A percentile compares a stretch with the other conserved stretches of the same genome.
Conservation (phyloP, 139 green algal genomes). For the Tetraselmis chui region DNA sequence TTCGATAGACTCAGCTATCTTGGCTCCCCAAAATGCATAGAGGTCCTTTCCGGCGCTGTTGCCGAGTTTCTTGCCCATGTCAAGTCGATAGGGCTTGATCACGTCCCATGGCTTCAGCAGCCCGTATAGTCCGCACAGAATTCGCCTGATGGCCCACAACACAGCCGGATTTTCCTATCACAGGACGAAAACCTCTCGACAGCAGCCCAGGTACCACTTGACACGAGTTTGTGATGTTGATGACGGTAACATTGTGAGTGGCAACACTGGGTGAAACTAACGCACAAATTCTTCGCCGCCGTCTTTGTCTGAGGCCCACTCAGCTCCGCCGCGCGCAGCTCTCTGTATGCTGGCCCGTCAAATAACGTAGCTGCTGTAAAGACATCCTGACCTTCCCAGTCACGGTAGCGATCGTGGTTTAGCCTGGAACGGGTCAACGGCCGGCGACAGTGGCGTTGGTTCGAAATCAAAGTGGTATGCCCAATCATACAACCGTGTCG, state of each 20-base stretch:
- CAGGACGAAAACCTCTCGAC: not conserved
- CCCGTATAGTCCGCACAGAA: conserved; percentile 31
- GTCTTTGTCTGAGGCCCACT: conserved; percentile 1
- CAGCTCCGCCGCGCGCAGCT: conserved; percentile 1
- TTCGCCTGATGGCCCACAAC: not conserved
- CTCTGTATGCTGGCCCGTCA: conserved; percentile 26
- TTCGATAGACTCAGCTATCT: conserved; percentile 7
- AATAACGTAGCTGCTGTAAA: conserved; percentile 13
- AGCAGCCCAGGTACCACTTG: no score
- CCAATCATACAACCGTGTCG: no score
- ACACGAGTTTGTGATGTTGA: no score
- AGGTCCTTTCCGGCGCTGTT: conserved; percentile 11
- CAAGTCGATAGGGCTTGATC: conserved; percentile 29
- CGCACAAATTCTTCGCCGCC: conserved; percentile 13
- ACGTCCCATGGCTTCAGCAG: conserved; percentile 22
- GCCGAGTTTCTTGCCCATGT: conserved; percentile 14
- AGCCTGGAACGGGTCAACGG: not conserved
- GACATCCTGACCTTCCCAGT: conserved; percentile 1
- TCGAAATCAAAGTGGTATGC: not conserved
- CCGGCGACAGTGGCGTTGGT: no score
- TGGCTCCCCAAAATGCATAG: conserved; percentile 28
- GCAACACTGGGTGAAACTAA: not conserved
- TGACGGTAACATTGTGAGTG: not conserved
- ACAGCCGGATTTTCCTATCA: not conserved
- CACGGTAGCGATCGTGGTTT: conserved; percentile 19